Percentiles rank a stretch among this genome's conserved stretches.
Evolutionary conservation across 306 rosid genomes (phyloP).

Genomic region (Psophocarpus tetragonolobus): DNA sequence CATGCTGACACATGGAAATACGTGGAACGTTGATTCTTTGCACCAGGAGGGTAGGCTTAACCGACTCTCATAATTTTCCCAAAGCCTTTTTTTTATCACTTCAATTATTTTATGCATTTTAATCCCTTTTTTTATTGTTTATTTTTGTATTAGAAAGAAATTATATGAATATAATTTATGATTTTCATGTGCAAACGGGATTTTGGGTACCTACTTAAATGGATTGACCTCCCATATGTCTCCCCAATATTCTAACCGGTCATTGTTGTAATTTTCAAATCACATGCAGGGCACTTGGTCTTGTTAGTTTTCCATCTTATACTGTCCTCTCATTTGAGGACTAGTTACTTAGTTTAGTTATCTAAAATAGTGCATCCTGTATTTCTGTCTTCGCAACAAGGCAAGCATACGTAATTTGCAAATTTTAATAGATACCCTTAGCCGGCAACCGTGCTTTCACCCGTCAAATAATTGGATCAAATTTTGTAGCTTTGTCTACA

Average conservation of each 20-base stretch:
- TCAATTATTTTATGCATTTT: background rate
- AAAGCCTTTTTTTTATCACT: background rate
- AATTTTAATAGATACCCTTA: constrained; percentile 2
- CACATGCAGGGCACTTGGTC: constrained; percentile 49
- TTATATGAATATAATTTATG: background rate
- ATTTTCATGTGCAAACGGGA: constrained; percentile 32
- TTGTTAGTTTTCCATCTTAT: constrained; percentile 40
- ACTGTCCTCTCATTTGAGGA: constrained; percentile 43
- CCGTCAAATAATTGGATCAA: constrained; percentile 35
- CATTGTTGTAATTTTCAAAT: constrained; percentile 35
- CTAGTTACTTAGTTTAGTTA: constrained; percentile 31
- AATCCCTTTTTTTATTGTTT: background rate
- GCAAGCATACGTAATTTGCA: background rate
- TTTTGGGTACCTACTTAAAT: constrained; percentile 47
- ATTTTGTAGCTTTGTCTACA: background rate
- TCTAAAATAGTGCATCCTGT: constrained; percentile 18
- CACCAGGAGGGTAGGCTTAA: background rate
- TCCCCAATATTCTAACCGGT: constrained; percentile 29
- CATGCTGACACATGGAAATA: constrained; percentile 32
- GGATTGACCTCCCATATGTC: constrained; percentile 20
- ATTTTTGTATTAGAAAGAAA: background rate
- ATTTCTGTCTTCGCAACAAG: constrained; percentile 27
- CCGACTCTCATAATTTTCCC: constrained; percentile 8
- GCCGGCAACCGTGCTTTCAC: constrained; percentile 22
- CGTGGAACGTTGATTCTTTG: constrained; percentile 47